Evolutionary conservation across 2,329 filamentous ascomycete species (phyloP).

Genomic region (Xylariaceae sp.): DNA sequence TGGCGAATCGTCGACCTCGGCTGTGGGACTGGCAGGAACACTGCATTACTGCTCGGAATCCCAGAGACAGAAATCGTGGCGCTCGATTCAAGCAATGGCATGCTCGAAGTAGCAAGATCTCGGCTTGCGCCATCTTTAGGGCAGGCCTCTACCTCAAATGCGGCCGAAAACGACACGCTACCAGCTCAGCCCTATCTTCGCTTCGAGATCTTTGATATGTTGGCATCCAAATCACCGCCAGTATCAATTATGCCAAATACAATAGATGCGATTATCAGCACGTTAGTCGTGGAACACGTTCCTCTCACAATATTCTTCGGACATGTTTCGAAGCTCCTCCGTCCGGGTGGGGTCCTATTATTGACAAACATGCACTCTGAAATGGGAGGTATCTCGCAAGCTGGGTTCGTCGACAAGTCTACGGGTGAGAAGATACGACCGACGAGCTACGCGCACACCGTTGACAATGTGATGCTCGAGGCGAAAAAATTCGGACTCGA

Average conservation of each 20-base stretch:
- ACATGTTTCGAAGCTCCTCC: slow-evolving; percentile 41
- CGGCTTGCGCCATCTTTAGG: slow-evolving; percentile 25
- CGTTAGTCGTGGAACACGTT: slow-evolving; percentile 62
- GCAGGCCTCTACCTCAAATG: too few species aligned
- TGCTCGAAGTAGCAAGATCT: slow-evolving; percentile 50
- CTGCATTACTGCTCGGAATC: slow-evolving; percentile 44
- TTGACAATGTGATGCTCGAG: slow-evolving; percentile 47
- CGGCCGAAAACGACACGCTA: background rate
- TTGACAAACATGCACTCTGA: slow-evolving; percentile 67
- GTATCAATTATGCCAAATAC: slow-evolving; percentile 22
- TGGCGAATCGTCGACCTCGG: slow-evolving; percentile 56
- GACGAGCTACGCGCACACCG: slow-evolving; percentile 53
- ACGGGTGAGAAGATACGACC: slow-evolving; percentile 56
- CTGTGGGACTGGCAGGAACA: slow-evolving; percentile 63
- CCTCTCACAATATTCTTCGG: slow-evolving; percentile 48
- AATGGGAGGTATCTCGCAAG: slow-evolving; percentile 57
- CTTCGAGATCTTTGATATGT: slow-evolving; percentile 38
- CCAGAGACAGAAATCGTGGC: slow-evolving; percentile 42
- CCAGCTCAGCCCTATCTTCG: slow-evolving; percentile 1
- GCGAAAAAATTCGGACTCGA: slow-evolving; percentile 44
- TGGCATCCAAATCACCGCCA: slow-evolving; percentile 18
- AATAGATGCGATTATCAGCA: slow-evolving; percentile 51
- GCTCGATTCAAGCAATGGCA: slow-evolving; percentile 53
- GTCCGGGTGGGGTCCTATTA: slow-evolving; percentile 47
- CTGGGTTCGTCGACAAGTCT: slow-evolving; percentile 54